Conservation (phyloP, 257 asterid species). For the Nicotiana attenuata region DNA sequence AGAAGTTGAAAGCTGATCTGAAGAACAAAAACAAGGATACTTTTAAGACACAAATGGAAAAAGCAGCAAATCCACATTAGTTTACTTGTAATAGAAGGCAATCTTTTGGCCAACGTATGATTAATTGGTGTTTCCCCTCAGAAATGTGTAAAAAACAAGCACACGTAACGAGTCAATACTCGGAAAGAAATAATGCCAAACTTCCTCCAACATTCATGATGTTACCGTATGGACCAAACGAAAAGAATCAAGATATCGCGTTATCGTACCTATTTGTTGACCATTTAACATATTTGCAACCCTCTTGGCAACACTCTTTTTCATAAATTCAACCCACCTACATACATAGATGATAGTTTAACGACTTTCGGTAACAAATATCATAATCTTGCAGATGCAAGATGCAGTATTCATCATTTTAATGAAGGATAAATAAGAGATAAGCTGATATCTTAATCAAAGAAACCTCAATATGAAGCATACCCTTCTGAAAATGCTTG, state of each 20-base stretch:
- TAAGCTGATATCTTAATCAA: neutral
- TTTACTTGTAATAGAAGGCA: neutral
- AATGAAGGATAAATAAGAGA: neutral
- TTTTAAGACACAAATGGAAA: neutral
- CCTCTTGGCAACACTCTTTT: constrained; percentile 83
- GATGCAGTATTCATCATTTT: neutral
- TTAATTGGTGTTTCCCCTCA: neutral
- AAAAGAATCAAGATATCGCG: neutral
- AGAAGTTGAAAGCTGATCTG: neutral
- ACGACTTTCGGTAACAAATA: neutral
- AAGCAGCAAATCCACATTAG: neutral
- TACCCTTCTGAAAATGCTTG: constrained; percentile 89
- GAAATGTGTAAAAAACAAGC: neutral
- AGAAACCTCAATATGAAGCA: constrained; percentile 8
- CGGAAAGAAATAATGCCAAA: neutral
- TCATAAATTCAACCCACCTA: constrained; percentile 89
- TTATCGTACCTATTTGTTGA: constrained; percentile 58
- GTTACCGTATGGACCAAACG: neutral
- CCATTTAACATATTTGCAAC: constrained; percentile 78
- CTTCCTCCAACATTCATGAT: neutral
- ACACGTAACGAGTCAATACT: neutral
- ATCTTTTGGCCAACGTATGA: neutral
- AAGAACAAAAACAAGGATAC: neutral
- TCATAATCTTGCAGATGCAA: neutral
- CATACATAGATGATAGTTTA: constrained; percentile 11